Conservation (phyloP, 2,329 filamentous ascomycete genomes). For the Penicillium sp. region DNA sequence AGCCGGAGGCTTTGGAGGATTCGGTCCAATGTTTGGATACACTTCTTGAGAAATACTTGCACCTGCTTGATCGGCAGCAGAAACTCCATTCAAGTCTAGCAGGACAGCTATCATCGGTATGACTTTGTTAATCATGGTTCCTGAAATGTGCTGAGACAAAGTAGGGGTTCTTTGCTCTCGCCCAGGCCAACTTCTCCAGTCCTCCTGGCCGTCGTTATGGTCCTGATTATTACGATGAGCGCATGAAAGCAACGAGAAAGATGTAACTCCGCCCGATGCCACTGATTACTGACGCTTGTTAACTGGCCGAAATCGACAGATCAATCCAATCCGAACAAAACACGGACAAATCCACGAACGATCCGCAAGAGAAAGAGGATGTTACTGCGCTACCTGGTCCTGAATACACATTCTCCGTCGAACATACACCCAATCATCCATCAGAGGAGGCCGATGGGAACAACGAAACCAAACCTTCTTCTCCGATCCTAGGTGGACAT, state of each 20-base stretch:
- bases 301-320: slow-evolving; percentile 7
- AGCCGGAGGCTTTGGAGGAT: slow-evolving; percentile 19
- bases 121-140: neutral
- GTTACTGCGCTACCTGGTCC: neutral
- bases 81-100: slow-evolving; percentile 33
- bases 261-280: slow-evolving; percentile 23
- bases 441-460: slow-evolving; percentile 1
- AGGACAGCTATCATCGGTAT: slow-evolving; percentile 35
- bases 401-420: slow-evolving; percentile 6
- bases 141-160: slow-evolving; percentile 16
- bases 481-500: neutral
- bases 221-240: slow-evolving; percentile 43
- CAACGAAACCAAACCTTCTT: neutral
- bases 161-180: slow-evolving; percentile 43
- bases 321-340: slow-evolving; percentile 8
- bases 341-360: neutral
- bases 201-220: slow-evolving; percentile 40
- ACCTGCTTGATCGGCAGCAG: slow-evolving; percentile 38
- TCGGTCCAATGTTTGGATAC: slow-evolving; percentile 31
- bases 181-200: slow-evolving; percentile 43
- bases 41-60: slow-evolving; percentile 38
- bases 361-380: neutral
- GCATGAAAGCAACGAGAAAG: slow-evolving; percentile 42
- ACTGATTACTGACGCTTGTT: neutral
- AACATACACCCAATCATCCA: neutral